Evolutionary conservation across 202 grass and related monocot species (phyloP), one percentile per base, ranked within the genome.

Genomic region (Digitaria exilis): DNA sequence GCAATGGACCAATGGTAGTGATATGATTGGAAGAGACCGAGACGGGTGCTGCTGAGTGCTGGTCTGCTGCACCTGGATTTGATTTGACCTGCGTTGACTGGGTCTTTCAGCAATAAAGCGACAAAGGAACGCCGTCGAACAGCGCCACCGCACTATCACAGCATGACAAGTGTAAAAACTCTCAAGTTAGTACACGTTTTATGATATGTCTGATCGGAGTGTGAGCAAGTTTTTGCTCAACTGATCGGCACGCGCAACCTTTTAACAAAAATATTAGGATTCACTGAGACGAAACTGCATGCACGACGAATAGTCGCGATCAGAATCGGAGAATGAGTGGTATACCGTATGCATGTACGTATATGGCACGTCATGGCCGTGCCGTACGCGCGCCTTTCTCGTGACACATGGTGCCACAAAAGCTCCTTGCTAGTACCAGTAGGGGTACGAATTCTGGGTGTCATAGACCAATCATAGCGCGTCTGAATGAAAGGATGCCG

Each of bases 31-130:
- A 65, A 69, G 65, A 24, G 22, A 43, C 17, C 2, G 17, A n/a
- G n/a, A n/a, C n/a, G n/a, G n/a, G n/a, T n/a, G n/a, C n/a, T n/a
- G n/a, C n/a, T n/a, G n/a, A n/a, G n/a, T n/a, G n/a, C n/a, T n/a
- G n/a, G n/a, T n/a, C 5, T 18, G 24, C 31, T 4, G 37, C 49
- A 31, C 59, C 41, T 67, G 81, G 71, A 43, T 65, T 16, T 45
- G 81, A 34, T 67, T 67, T 13, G 60, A 76, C 71, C 24, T 84
- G 81, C 55, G 35, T 34, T 61, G 71, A 67, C 42, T 16, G 46
- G 24, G 65, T 32, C 39, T 63, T 9, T 7, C 14, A 52, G 34
- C 17, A 31, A 9, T 18, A 83, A 52, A 65, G 35, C 72, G 70
- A 52, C 70, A 83, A 25, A 52, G 80, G 45, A 68, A n/a, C 44